Evolutionary conservation across 2,329 filamentous ascomycete genomes (phyloP).

Genomic region (Scleromitrula shiraiana): DNA sequence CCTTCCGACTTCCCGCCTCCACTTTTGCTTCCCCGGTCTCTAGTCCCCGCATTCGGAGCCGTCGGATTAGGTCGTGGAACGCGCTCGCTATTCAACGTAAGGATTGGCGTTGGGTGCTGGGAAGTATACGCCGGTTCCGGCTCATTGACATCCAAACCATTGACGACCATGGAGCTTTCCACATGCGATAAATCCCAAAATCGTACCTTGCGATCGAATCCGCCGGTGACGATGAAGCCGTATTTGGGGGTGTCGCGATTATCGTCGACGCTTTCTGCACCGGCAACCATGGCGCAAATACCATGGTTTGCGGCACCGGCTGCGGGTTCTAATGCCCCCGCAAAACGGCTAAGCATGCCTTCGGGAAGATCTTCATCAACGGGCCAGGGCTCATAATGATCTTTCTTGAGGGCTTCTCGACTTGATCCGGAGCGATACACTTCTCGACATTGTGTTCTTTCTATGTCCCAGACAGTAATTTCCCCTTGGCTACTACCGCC

Average conservation of each 20-base stretch:
- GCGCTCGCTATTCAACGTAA: constrained; percentile 58
- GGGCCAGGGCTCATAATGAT: constrained; percentile 78
- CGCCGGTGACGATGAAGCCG: constrained; percentile 79
- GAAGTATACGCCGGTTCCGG: constrained; percentile 64
- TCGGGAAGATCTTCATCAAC: constrained; percentile 86
- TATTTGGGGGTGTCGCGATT: constrained; percentile 66
- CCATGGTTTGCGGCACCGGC: constrained; percentile 46
- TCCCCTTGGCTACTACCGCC: constrained; percentile 83
- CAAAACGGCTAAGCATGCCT: constrained; percentile 79
- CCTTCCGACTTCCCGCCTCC: too few relatives aligned
- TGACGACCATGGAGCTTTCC: constrained; percentile 73
- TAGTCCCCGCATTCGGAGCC: constrained; percentile 27
- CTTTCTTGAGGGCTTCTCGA: constrained; percentile 52
- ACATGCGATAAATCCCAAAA: constrained; percentile 85
- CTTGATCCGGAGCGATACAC: constrained; percentile 65
- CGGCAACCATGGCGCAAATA: constrained; percentile 68
- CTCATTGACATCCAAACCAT: constrained; percentile 65
- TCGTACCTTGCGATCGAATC: constrained; percentile 81
- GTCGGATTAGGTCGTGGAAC: constrained; percentile 23
- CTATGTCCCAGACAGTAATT: constrained; percentile 90
- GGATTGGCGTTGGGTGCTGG: constrained; percentile 51
- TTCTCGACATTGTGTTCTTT: constrained; percentile 81
- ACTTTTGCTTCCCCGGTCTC: constrained; percentile 22
- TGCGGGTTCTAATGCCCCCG: constrained; percentile 60
- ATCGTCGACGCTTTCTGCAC: constrained; percentile 61